phyloP scores from a whole-genome alignment of 2,329 filamentous ascomycete species.

The Chrysoporthe austroafricana region DNA sequence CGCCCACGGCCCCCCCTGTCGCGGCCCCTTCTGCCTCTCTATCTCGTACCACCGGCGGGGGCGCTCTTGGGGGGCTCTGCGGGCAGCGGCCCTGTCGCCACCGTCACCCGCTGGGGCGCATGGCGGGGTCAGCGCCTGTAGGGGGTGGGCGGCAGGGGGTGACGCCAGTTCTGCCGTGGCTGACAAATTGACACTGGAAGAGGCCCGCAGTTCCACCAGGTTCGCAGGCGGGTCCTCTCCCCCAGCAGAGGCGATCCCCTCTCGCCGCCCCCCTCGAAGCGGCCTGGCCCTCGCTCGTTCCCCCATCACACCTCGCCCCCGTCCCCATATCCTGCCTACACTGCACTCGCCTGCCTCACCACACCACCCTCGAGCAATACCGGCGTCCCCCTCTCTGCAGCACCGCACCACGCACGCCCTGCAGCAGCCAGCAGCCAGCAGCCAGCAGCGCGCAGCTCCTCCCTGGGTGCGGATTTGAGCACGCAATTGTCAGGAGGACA shows the following conservation, averaged over 20 bases:
- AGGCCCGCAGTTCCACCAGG: constrained; percentile 27
- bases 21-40: not conserved
- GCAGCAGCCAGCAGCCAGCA: no score
- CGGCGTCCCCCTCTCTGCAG: no score
- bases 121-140: not conserved
- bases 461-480: no score
- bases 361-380: no score
- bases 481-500: no score
- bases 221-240: not conserved
- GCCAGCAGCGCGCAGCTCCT: no score
- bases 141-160: not conserved
- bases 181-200: constrained; percentile 35
- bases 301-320: constrained; percentile 5
- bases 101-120: not conserved
- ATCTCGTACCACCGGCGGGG: not conserved
- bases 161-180: constrained; percentile 15
- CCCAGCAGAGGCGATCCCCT: constrained; percentile 8
- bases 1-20: not conserved
- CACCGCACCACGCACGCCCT: not conserved
- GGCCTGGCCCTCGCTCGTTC: constrained; percentile 18
- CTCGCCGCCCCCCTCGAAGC: constrained; percentile 27
- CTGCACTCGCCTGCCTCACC: no score
- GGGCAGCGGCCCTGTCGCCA: not conserved
- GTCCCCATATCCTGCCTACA: not conserved
- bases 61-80: no score